phyloP scores from a whole-genome alignment of 306 rosid genomes.

The Prunus campanulata region DNA sequence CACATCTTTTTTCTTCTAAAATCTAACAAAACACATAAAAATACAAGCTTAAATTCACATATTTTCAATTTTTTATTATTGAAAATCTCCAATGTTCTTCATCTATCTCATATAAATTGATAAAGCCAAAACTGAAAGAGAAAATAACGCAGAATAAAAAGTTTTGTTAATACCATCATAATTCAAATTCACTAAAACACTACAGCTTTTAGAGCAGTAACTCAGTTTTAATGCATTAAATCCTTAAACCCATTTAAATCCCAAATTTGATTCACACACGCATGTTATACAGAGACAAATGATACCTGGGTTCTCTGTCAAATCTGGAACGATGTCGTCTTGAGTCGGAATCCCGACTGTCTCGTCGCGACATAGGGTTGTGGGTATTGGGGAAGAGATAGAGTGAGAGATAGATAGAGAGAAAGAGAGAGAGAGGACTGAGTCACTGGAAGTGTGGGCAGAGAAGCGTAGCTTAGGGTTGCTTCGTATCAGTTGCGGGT shows the following conservation, averaged over 20 bases:
- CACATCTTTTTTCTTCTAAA: not conserved
- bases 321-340: constrained; percentile 68
- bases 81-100: not conserved
- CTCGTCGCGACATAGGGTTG: constrained; percentile 66
- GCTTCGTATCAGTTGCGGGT: not conserved
- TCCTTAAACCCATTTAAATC: not conserved
- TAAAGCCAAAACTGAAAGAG: not conserved
- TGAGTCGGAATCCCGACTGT: constrained; percentile 59
- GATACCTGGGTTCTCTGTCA: constrained; percentile 76
- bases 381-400: too few relatives aligned
- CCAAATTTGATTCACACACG: not conserved
- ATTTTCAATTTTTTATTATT: not conserved
- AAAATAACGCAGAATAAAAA: not conserved
- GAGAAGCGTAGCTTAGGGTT: not conserved
- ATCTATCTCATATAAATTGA: not conserved
- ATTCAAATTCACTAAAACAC: not conserved
- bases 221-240: not conserved
- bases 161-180: not conserved
- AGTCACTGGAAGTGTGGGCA: not conserved
- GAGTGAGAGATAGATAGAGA: too few relatives aligned
- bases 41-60: not conserved
- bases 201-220: not conserved
- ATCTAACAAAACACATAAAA: not conserved
- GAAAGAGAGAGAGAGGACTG: not conserved
- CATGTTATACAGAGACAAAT: not conserved